Conservation (phyloP, 139 green algal genomes). For the Closterium sp. region DNA sequence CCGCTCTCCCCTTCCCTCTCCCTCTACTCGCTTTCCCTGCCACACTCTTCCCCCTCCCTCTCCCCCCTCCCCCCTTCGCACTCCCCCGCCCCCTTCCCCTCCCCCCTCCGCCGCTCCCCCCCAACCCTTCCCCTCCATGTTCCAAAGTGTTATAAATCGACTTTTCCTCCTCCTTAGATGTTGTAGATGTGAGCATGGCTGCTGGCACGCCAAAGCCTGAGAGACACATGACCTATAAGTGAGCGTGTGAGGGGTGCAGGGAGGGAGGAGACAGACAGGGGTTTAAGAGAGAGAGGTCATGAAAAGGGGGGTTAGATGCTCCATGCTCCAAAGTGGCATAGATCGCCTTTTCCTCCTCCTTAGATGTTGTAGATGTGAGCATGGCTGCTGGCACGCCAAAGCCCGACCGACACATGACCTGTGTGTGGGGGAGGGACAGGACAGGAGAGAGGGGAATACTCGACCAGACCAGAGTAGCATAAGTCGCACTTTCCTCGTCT, state of each 20-base stretch:
- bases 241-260: too few species aligned
- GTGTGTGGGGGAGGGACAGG: too few species aligned
- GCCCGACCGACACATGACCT: too few species aligned
- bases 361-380: too few species aligned
- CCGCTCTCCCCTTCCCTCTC: neutral
- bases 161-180: neutral
- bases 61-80: neutral
- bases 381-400: too few species aligned
- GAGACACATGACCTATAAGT: too few species aligned
- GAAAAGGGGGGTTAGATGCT: slow-evolving; percentile 80
- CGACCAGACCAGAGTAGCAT: too few species aligned
- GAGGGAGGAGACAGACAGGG: too few species aligned
- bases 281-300: too few species aligned
- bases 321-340: slow-evolving; percentile 26
- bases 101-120: neutral
- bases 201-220: too few species aligned
- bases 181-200: too few species aligned
- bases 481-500: too few species aligned
- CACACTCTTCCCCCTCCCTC: neutral
- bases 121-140: neutral
- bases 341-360: neutral
- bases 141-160: slow-evolving; percentile 23
- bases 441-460: neutral
- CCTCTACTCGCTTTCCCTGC: neutral
- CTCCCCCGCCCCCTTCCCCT: neutral